Evolutionary conservation across 1,284 basidiomycete genomes (phyloP).

Genomic region (Ganoderma boninense): DNA sequence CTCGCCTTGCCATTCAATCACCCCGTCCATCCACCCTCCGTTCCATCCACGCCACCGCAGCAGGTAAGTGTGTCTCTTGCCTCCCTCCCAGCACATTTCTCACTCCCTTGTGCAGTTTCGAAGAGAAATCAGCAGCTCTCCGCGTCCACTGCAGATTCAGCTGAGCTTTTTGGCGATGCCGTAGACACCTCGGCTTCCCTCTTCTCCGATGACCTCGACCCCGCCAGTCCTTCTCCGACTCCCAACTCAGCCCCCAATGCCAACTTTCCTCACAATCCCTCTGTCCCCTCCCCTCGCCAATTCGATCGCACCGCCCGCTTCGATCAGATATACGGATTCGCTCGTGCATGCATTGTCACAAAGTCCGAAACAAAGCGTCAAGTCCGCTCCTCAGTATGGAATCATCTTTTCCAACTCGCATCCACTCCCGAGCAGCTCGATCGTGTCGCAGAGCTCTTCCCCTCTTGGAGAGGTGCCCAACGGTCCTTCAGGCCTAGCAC

Average conservation of each 20-base stretch:
- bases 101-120: slow-evolving; percentile 21
- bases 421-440: slow-evolving; percentile 55
- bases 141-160: slow-evolving; percentile 14
- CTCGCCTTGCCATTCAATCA: neutral
- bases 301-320: slow-evolving; percentile 38
- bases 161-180: slow-evolving; percentile 35
- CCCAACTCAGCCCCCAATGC: slow-evolving; percentile 6
- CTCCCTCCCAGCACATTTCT: neutral
- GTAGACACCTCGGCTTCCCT: slow-evolving; percentile 21
- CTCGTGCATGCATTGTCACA: slow-evolving; percentile 37
- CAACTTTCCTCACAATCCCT: slow-evolving; percentile 16
- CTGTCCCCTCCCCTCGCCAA: slow-evolving; percentile 19
- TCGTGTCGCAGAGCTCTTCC: slow-evolving; percentile 52
- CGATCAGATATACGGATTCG: slow-evolving; percentile 37
- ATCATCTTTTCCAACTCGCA: slow-evolving; percentile 58
- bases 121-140: slow-evolving; percentile 33
- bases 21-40: slow-evolving; percentile 1
- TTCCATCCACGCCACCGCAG: slow-evolving; percentile 26
- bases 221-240: slow-evolving; percentile 5
- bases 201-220: slow-evolving; percentile 21
- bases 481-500: slow-evolving; percentile 49
- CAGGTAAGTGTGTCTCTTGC: slow-evolving; percentile 26
- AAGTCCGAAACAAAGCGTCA: slow-evolving; percentile 31
- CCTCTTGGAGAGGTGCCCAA: slow-evolving; percentile 54
- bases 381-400: slow-evolving; percentile 49